Percentiles rank a stretch among this genome's conserved stretches.
phyloP scores from a whole-genome alignment of 2,329 filamentous ascomycete genomes.

The Epichloe festucae region DNA sequence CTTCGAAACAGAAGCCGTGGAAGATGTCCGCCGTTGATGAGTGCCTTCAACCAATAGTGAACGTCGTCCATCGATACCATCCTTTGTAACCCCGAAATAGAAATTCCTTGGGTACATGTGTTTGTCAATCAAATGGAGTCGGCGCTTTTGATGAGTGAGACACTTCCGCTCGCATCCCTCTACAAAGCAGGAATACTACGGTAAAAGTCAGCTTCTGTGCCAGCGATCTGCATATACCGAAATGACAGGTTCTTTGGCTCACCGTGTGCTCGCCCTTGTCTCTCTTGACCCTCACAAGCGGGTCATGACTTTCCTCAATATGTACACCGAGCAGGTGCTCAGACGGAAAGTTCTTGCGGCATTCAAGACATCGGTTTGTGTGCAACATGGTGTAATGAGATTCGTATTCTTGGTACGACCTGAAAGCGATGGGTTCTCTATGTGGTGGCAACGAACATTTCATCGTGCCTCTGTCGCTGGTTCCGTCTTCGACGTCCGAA shows the following conservation, averaged over 20 bases:
- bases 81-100: slow-evolving; percentile 75
- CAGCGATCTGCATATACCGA: no score
- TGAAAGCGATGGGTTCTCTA: slow-evolving; percentile 54
- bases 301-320: slow-evolving; percentile 84
- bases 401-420: slow-evolving; percentile 70
- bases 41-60: slow-evolving; percentile 59
- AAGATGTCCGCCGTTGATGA: slow-evolving; percentile 35
- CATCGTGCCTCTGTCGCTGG: slow-evolving; percentile 41
- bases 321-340: slow-evolving; percentile 69
- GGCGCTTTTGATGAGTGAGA: slow-evolving; percentile 68
- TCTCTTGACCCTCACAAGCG: slow-evolving; percentile 55
- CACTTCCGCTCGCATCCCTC: slow-evolving; percentile 80
- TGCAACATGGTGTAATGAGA: slow-evolving; percentile 73
- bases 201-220: neutral
- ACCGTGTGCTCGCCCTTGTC: slow-evolving; percentile 81
- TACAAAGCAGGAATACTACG: slow-evolving; percentile 75
- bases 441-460: slow-evolving; percentile 75
- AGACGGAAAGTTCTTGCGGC: slow-evolving; percentile 84
- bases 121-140: slow-evolving; percentile 85
- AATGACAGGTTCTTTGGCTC: slow-evolving; percentile 19
- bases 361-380: slow-evolving; percentile 73
- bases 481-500: slow-evolving; percentile 19
- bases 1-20: slow-evolving; percentile 23
- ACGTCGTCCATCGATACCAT: slow-evolving; percentile 74
- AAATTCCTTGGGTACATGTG: slow-evolving; percentile 83